Conservation (phyloP, 2,329 filamentous ascomycete genomes). For the Balansia obtecta region DNA sequence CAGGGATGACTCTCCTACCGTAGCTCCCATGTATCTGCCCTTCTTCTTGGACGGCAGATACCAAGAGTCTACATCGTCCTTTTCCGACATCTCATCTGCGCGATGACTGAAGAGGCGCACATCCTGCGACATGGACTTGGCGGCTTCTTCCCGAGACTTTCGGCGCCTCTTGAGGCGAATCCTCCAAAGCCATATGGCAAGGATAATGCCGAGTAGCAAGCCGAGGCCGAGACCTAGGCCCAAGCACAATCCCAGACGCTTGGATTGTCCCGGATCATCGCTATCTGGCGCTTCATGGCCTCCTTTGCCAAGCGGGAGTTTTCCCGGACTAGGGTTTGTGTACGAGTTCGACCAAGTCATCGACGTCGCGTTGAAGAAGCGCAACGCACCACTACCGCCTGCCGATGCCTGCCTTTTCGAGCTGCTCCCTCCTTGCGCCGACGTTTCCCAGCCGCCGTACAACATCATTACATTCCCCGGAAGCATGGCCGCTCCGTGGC, state of each 20-base stretch:
- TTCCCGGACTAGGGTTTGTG: constrained; percentile 26
- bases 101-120: constrained; percentile 31
- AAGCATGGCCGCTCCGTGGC: constrained; percentile 50
- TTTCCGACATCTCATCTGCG: constrained; percentile 35
- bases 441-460: constrained; percentile 47
- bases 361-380: constrained; percentile 46
- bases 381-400: constrained; percentile 11
- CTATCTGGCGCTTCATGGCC: constrained; percentile 13
- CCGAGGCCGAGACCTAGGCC: constrained; percentile 47
- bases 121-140: constrained; percentile 38
- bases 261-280: constrained; percentile 11
- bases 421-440: constrained; percentile 12
- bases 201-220: constrained; percentile 31
- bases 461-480: constrained; percentile 59
- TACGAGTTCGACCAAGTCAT: constrained; percentile 41
- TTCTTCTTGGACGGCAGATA: background rate
- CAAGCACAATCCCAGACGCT: constrained; percentile 44
- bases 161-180: constrained; percentile 25
- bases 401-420: constrained; percentile 21
- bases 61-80: constrained; percentile 11
- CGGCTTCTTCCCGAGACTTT: constrained; percentile 30
- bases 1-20: constrained; percentile 23
- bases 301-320: background rate
- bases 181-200: constrained; percentile 39
- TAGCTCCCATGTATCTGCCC: background rate